phyloP scores from a whole-genome alignment of 1,284 basidiomycete species.

The Papiliotrema laurentii region DNA sequence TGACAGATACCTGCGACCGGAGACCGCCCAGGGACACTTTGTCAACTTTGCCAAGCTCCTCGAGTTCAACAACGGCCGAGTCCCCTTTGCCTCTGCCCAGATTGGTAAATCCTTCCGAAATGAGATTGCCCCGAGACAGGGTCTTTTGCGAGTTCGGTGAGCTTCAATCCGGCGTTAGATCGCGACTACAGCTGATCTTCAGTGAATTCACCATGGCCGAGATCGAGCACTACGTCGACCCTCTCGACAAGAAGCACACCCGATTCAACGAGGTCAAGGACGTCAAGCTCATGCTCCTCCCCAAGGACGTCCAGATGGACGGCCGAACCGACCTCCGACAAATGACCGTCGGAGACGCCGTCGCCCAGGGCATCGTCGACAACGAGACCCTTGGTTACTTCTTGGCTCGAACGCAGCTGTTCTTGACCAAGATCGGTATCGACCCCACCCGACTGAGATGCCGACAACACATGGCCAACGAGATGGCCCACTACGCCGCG shows the following conservation, averaged over 20 bases:
- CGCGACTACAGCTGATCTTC: background rate
- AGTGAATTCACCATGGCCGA: slow-evolving; percentile 99
- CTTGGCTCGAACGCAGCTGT: slow-evolving; percentile 85
- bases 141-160: slow-evolving; percentile 79
- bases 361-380: slow-evolving; percentile 78
- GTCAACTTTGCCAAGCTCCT: slow-evolving; percentile 96
- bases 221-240: slow-evolving; percentile 99
- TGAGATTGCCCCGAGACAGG: slow-evolving; percentile 95
- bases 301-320: slow-evolving; percentile 73
- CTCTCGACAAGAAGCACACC: slow-evolving; percentile 81
- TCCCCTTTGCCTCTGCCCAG: slow-evolving; percentile 96
- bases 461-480: slow-evolving; percentile 94
- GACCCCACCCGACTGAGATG: slow-evolving; percentile 80
- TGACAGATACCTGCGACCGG: slow-evolving; percentile 85
- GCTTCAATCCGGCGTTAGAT: slow-evolving; percentile 7
- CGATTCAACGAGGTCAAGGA: slow-evolving; percentile 78
- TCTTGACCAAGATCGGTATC: slow-evolving; percentile 89
- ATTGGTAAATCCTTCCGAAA: slow-evolving; percentile 97
- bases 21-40: slow-evolving; percentile 99
- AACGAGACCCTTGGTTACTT: slow-evolving; percentile 99
- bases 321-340: slow-evolving; percentile 65
- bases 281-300: slow-evolving; percentile 70
- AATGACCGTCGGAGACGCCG: slow-evolving; percentile 85
- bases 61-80: slow-evolving; percentile 94
- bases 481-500: slow-evolving; percentile 98